Base-by-base conservation (phyloP, 768 basidiomycete genomes). In the Tylopilus rubrobrunneus region DNA sequence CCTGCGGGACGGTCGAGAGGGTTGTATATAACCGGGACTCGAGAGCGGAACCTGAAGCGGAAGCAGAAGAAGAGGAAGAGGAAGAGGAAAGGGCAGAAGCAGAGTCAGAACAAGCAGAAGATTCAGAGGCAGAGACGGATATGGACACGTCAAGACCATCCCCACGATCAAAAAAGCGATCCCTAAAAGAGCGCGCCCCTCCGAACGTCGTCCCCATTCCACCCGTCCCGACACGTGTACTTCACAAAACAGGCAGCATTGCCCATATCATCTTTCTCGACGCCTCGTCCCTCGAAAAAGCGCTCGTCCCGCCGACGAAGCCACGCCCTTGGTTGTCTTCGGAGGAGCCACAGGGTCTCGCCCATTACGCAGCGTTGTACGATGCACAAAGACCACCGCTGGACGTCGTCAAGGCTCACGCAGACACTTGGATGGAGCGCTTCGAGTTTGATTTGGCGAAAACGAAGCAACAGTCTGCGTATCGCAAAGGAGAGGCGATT, bases 401-500 rank as follows among this genome's bases (percentile, higher is more conserved):
- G 7, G 83, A 86, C 54, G 66, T 74, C 29, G 81, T 95, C 41
- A 85, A 82, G 50, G 79, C 76, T n/a, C 90, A 91, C 58, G 91
- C 90, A 0, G 90, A 95, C 66, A 81, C 84, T 4, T 81, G 80
- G 27, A 85, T 96, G 69, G 83, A 79, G 31, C 73, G 82, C 25
- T 93, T 83, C 74, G 94, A 96, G 63, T 83, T 84, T 65, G 61
- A 69, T 47, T 46, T 61, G 12, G 80, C 81, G 28, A 83, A 81
- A 68, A 72, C 73, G 57, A 84, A 77, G 65, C 82, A 80, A 58
- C 78, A 79, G 64, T 81, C 83, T 23, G 77, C 82, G 65, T 90
- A 88, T 64, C 78, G 74, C 60, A 90, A 91, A 66, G 90, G 91
- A 21, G 92, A 92, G 63, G 92, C 89, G 7, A 78, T 96, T 52